Evolutionary conservation across 306 rosid genomes (phyloP), one percentile per base, ranked within the genome.

Genomic region (Clitoria ternatea): DNA sequence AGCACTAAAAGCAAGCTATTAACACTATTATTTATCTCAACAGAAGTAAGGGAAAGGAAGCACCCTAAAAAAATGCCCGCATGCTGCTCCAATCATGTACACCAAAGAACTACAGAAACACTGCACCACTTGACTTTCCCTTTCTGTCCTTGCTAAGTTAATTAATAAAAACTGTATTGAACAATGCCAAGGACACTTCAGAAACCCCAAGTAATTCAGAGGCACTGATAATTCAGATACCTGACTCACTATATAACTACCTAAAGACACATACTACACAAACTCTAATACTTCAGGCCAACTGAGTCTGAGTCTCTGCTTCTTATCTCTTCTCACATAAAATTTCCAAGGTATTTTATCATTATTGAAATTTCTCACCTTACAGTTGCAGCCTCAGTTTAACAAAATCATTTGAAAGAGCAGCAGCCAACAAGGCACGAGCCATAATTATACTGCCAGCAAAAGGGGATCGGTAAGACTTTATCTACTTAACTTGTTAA

Each of bases 391-490:
- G 96, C 80, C 90, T 89, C 24, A 92, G 64, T 76, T 79, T 89
- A 84, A 89, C 98, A 66, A 87, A 87, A 80, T 92, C 98, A 33
- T 92, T 82, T 83, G 95, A 92, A 85, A 92, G 96, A 77, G 98
- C 98, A 36, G 98, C 98, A 14, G 95, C 95, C 70, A 76, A 79
- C 87, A 89, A 81, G 84, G 97, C 99, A 40, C 96, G 97, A 52
- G 84, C 99, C 43, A 85, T 94, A 66, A 94, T 94, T 77, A 94
- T 94, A 77, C 81, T 94, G 64, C 96, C 97, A 54, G 84, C 92
- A 2, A 94, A 94, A 80, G 95, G 81, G 77, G 99, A 94, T 42
- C 77, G 95, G 99, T 94, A 70, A 84, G 95, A 77, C 64, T 47
- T 77, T 61, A 48, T 75, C 61, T 47, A 66, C 69, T 42, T 55